These are phyloP conservation scores for Meyerozyma athensensis DNA, from an alignment of 1,139 yeast species.

Conservation along the genomic window DNA sequence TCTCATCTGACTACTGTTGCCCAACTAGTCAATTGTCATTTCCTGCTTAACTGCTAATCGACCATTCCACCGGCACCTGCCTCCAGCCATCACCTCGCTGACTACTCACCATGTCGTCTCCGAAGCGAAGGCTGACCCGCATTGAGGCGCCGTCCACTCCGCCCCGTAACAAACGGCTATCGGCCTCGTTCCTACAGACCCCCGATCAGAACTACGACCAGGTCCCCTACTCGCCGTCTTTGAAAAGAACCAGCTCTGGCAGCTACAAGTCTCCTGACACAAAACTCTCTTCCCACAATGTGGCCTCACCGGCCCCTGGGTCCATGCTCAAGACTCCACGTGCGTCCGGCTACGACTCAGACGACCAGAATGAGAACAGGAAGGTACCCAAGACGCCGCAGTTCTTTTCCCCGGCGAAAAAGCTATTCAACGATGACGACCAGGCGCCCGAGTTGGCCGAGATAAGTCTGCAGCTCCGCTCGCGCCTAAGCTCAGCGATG, in stretches of 20 bases:
- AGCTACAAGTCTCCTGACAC: constrained; percentile 31
- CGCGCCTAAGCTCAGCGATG: constrained; percentile 35
- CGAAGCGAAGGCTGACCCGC: background rate
- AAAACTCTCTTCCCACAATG: constrained; percentile 16
- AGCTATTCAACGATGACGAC: constrained; percentile 24
- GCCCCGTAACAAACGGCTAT: constrained; percentile 18
- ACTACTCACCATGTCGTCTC: constrained; percentile 1
- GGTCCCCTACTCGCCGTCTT: constrained; percentile 38
- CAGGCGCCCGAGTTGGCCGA: constrained; percentile 27
- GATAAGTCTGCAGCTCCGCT: constrained; percentile 37
- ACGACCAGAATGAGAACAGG: constrained; percentile 11
- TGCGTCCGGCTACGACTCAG: constrained; percentile 23
- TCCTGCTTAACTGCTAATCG: too few species aligned
- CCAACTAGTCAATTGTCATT: too few species aligned
- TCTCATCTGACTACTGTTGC: too few species aligned
- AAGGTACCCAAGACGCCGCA: constrained; percentile 35
- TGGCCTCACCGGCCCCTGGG: constrained; percentile 23
- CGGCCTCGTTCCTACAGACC: constrained; percentile 24
- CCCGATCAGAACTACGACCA: constrained; percentile 24
- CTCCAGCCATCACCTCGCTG: too few species aligned
- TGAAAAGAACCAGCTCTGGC: constrained; percentile 32
- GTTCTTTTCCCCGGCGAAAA: constrained; percentile 39
- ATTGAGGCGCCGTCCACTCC: constrained; percentile 6
- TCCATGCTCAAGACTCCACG: constrained; percentile 35
- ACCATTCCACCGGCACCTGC: too few species aligned